Conservation (phyloP, 1,284 basidiomycete genomes). For the Athelia sp. region DNA sequence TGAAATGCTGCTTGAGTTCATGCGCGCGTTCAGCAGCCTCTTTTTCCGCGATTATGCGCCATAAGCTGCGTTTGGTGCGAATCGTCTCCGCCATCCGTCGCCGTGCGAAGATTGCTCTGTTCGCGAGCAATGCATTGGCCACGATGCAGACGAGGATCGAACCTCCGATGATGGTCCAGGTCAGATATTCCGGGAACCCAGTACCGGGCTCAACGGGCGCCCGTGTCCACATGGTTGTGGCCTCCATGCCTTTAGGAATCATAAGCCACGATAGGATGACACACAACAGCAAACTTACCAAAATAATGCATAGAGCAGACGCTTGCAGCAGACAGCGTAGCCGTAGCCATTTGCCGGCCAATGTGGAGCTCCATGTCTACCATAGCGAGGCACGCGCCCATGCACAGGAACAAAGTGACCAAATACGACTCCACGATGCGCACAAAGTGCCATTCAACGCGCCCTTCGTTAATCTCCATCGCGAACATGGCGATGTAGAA, state of each 20-base stretch:
- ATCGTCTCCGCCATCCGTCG: constrained; percentile 27
- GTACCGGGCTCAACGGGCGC: constrained; percentile 13
- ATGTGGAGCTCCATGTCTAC: constrained; percentile 25
- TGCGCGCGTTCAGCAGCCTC: constrained; percentile 26
- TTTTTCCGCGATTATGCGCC: constrained; percentile 28
- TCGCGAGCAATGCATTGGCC: constrained; percentile 23
- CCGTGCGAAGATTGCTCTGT: constrained; percentile 21
- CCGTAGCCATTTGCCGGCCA: constrained; percentile 22
- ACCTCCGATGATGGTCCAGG: constrained; percentile 18
- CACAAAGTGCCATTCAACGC: constrained; percentile 18
- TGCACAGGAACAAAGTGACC: constrained; percentile 21
- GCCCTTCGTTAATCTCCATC: constrained; percentile 22
- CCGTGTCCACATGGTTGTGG: constrained; percentile 22
- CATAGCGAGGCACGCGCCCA: constrained; percentile 22
- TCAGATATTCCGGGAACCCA: constrained; percentile 22
- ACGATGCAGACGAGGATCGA: constrained; percentile 22
- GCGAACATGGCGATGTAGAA: constrained; percentile 28
- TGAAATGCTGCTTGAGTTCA: constrained; percentile 27
- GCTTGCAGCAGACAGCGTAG: constrained; percentile 20
- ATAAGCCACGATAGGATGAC: not conserved
- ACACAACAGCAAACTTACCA: constrained; percentile 10
- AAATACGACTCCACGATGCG: constrained; percentile 20
- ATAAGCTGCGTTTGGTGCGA: constrained; percentile 21
- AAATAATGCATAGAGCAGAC: constrained; percentile 27
- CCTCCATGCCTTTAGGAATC: constrained; percentile 20